These are phyloP conservation scores for Boletellus sp. DNA, from an alignment of 1,284 basidiomycete genomes.

Conservation along the genomic window DNA sequence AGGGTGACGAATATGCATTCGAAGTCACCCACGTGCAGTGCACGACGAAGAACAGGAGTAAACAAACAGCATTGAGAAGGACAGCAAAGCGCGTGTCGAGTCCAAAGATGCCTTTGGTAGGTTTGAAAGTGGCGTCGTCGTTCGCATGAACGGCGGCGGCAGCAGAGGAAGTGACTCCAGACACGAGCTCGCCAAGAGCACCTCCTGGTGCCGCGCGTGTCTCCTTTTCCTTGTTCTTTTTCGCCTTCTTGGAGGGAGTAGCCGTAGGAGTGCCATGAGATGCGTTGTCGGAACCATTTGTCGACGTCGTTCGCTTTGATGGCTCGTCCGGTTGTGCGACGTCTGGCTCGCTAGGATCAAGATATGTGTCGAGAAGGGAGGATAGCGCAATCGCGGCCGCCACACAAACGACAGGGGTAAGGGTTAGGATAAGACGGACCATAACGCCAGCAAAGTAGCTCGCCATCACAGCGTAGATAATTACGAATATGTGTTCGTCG, in stretches of 20 bases:
- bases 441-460: conserved; percentile 99
- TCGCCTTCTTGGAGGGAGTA: conserved; percentile 53
- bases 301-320: conserved; percentile 17
- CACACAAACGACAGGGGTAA: conserved; percentile 92
- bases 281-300: conserved; percentile 29
- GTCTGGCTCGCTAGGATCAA: conserved; percentile 69
- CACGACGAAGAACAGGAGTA: conserved; percentile 87
- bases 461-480: conserved; percentile 94
- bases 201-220: conserved; percentile 35
- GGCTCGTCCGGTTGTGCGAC: conserved; percentile 35
- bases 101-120: conserved; percentile 71
- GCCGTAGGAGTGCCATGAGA: conserved; percentile 25
- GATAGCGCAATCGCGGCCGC: conserved; percentile 89
- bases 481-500: conserved; percentile 98
- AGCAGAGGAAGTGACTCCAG: conserved; percentile 39
- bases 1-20: conserved; percentile 94
- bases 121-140: conserved; percentile 15
- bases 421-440: conserved; percentile 93
- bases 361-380: conserved; percentile 84
- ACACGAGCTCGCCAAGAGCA: conserved; percentile 41
- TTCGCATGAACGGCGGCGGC: conserved; percentile 24
- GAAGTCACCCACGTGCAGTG: conserved; percentile 98
- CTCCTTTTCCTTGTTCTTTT: conserved; percentile 51
- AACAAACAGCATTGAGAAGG: conserved; percentile 69
- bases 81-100: conserved; percentile 82